Evolutionary conservation across 345 rosid species (phyloP), one percentile per base, ranked within the genome.

Genomic region (Rhodomyrtus tomentosa): DNA sequence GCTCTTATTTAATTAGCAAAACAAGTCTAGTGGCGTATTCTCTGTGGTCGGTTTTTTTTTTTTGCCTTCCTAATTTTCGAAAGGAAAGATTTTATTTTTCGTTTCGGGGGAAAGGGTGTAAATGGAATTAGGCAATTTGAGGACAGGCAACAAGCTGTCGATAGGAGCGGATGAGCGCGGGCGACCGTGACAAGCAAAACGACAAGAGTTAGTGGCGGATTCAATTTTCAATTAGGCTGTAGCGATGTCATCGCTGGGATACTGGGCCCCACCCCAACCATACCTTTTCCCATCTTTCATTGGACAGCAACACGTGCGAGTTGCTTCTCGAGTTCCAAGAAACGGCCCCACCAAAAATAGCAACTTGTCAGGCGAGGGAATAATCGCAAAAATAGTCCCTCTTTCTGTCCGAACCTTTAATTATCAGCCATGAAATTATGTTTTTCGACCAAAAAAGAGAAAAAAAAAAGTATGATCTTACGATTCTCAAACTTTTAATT

Each of bases 61-160:
- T 7, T 59, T 29, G 0, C 0, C 0, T 3, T 29, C n/a, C n/a
- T n/a, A n/a, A n/a, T 29, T 15, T 20, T 29, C 7, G 6, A 16
- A 62, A 7, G 74, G 11, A 16, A 7, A 32, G 1, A 4, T 62
- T 7, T 7, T 3, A 1, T 14, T 29, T 15, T 3, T 1, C 1
- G 5, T 16, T 16, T 52, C 7, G 20, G 7, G 13, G 12, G 18
- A 9, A 68, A 4, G 22, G 45, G 76, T 15, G 24, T 18, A 32
- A 68, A 32, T 62, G 29, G 76, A 32, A 32, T 1, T 59, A 6
- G 36, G 40, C 40, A 29, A 59, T 11, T 11, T 11, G 9, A 5
- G 59, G 76, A 45, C 76, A 68, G 76, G 76, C 36, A 68, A 68
- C 6, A 5, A 4, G 76, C 76, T 68, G 76, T 68, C 21, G 76